These are phyloP conservation scores for Monilinia vaccinii-corymbosi DNA, from an alignment of 2,329 filamentous ascomycete species.

Conservation along the genomic window DNA sequence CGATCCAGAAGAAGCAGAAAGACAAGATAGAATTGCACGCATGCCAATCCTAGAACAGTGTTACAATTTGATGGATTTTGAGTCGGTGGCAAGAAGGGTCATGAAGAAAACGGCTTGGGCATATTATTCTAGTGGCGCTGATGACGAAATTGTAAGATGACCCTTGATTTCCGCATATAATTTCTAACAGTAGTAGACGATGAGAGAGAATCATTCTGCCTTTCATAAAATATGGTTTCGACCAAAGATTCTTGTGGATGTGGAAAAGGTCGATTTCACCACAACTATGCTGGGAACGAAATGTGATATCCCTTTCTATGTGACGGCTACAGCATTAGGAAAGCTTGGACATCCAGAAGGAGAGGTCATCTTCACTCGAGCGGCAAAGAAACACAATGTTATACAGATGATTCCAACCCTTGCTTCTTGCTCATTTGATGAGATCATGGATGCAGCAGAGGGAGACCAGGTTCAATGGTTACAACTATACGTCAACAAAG, in stretches of 20 bases:
- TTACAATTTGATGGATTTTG: conserved; percentile 93
- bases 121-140: conserved; percentile 91
- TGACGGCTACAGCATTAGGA: conserved; percentile 90
- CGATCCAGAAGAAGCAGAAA: conserved; percentile 62
- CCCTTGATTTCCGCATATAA: not conserved
- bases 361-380: conserved; percentile 81
- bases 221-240: conserved; percentile 99
- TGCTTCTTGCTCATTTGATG: conserved; percentile 94
- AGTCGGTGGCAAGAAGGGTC: conserved; percentile 76
- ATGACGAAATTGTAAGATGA: conserved; percentile 68
- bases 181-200: conserved; percentile 48
- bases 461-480: conserved; percentile 89
- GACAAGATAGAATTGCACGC: conserved; percentile 61
- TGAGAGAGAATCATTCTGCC: conserved; percentile 90
- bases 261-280: conserved; percentile 74
- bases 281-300: conserved; percentile 93
- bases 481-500: conserved; percentile 91
- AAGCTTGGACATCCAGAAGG: conserved; percentile 92
- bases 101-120: conserved; percentile 98
- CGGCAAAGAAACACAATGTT: conserved; percentile 76
- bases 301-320: conserved; percentile 82
- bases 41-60: conserved; percentile 81
- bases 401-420: conserved; percentile 98
- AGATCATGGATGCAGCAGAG: conserved; percentile 78
- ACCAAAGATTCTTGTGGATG: conserved; percentile 79